Evolutionary conservation across 495 filamentous ascomycete genomes (phyloP).

Genomic region (Collariella sp.): DNA sequence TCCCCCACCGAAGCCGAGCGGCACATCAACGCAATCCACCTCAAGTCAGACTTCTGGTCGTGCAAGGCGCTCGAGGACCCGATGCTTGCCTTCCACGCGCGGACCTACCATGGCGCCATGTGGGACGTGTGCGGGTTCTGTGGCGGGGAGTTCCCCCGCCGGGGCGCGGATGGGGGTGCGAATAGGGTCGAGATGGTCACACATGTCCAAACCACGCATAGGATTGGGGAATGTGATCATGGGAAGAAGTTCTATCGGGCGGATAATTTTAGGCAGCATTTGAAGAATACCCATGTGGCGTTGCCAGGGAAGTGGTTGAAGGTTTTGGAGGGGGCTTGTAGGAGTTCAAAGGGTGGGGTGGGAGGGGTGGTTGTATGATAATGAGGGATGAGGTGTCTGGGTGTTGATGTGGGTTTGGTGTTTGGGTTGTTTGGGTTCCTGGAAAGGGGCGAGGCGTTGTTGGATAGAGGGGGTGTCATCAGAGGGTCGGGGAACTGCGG

Average conservation of each 20-base stretch:
- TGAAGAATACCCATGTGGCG: slow-evolving; percentile 65
- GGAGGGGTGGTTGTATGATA: not conserved
- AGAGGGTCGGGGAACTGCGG: not conserved
- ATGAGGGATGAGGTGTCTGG: not conserved
- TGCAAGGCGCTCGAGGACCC: slow-evolving; percentile 52
- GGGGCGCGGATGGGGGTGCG: slow-evolving; percentile 44
- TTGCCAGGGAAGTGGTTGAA: slow-evolving; percentile 24
- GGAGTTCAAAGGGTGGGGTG: slow-evolving; percentile 5
- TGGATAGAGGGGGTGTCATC: not conserved
- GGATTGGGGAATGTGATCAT: slow-evolving; percentile 77
- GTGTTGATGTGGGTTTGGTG: too few species aligned
- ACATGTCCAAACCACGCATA: slow-evolving; percentile 66
- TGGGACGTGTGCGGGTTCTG: slow-evolving; percentile 77
- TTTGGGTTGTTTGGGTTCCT: not conserved
- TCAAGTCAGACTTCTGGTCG: slow-evolving; percentile 80
- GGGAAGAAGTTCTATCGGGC: slow-evolving; percentile 82
- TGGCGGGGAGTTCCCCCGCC: slow-evolving; percentile 68
- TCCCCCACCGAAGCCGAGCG: slow-evolving; percentile 86
- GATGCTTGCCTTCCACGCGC: slow-evolving; percentile 58
- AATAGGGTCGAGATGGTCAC: slow-evolving; percentile 33
- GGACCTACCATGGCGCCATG: slow-evolving; percentile 32
- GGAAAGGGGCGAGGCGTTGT: not conserved
- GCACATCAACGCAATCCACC: slow-evolving; percentile 79
- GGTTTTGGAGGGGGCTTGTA: slow-evolving; percentile 20
- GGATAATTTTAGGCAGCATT: slow-evolving; percentile 83